Base-by-base conservation (phyloP, 371 early-diverging fungal species). In the Mucor saturninus region DNA sequence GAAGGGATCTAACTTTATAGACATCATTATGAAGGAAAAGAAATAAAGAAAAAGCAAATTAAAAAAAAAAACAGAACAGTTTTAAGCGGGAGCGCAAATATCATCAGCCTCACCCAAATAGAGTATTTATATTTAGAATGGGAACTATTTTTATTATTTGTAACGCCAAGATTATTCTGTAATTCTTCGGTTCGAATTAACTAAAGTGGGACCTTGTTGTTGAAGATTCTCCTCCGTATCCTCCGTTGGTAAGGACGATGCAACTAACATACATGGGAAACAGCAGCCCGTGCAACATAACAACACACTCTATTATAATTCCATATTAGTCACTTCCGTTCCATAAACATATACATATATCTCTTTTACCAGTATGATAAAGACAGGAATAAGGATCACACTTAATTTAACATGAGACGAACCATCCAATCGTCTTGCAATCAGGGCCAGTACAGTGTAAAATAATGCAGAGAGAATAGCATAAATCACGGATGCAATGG, bases 371-470 rank as follows among this genome's bases (percentile, higher is more conserved):
- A 90, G 62, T 4, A 89, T 69, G 52, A 95, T 84, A 65, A 95
- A 93, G n/a, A 94, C 78, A 13, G 95, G 92, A 32, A 92, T 89
- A 59, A 95, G 74, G 26, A 95, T 88, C n/a, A 83, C 71, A 0
- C 87, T 79, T 46, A 88, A 74, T 11, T 74, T 72, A 28, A 87
- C 80, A 49, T 66, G 72, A 0, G 54, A 51, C 32, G 76, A 71
- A 54, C 81, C 80, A 52, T 87, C 87, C 30, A 94, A 74, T 9
- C 88, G 83, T 51, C 79, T 68, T 3, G 88, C 84, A 21, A 94
- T 74, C 50, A 94, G 71, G 1, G 89, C 94, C n/a, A 93, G 74
- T 43, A 90, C 77, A 31, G 89, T 83, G 68, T 92, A 94, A 21
- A 85, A 71, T 42, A 92, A 70, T 0, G 83, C 54, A 30, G 84